phyloP scores from a whole-genome alignment of 2,329 filamentous ascomycete genomes.

The Cercospora sojina region DNA sequence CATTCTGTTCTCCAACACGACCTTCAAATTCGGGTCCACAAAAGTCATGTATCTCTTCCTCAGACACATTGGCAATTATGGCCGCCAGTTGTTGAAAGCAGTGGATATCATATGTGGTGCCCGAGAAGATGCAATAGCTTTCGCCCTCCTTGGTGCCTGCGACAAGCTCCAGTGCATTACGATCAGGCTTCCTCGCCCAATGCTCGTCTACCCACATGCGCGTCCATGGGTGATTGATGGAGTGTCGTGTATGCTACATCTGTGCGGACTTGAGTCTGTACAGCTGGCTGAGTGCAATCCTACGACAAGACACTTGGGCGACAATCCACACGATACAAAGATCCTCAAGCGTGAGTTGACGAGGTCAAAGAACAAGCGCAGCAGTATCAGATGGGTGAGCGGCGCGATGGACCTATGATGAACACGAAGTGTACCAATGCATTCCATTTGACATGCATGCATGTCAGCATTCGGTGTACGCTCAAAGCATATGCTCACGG shows the following conservation, averaged over 20 bases:
- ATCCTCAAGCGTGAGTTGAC: conserved; percentile 29
- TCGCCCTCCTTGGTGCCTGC: conserved; percentile 34
- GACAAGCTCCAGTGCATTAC: conserved; percentile 28
- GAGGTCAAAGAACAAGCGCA: conserved; percentile 22
- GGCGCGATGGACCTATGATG: conserved; percentile 26
- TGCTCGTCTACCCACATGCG: conserved; percentile 23
- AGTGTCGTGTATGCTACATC: conserved; percentile 29
- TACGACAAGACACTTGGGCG: conserved; percentile 21
- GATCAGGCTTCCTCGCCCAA: conserved; percentile 28
- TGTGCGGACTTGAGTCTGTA: conserved; percentile 33
- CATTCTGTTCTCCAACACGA: conserved; percentile 49
- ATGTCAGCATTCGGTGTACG: too few species aligned
- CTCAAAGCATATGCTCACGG: not conserved
- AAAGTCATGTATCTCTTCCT: conserved; percentile 47
- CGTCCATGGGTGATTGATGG: conserved; percentile 34
- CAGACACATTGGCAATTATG: conserved; percentile 34
- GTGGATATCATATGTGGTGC: conserved; percentile 32
- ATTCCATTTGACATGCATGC: not conserved
- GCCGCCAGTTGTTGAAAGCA: conserved; percentile 26
- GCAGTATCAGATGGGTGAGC: conserved; percentile 30
- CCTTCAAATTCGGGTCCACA: conserved; percentile 49
- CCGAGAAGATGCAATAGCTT: conserved; percentile 35
- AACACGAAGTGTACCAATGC: not conserved
- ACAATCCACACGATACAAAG: conserved; percentile 26
- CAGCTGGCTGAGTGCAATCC: conserved; percentile 22